A percentile compares a stretch with the other conserved stretches of the same genome.
phyloP scores from a whole-genome alignment of 805 yeast species.

The Ogataea minuta region DNA sequence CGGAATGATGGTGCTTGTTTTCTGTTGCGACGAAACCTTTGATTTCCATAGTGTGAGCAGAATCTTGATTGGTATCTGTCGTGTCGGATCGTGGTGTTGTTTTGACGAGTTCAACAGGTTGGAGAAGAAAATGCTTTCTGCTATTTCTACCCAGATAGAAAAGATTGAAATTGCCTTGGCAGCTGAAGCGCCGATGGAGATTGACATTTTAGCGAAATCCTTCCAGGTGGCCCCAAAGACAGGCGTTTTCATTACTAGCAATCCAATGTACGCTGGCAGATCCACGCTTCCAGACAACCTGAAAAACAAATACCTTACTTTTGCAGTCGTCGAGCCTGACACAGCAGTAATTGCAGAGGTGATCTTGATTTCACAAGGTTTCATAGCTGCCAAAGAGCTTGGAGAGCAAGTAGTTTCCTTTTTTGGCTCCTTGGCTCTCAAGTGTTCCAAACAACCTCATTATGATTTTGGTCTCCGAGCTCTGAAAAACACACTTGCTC shows the following conservation, averaged over 20 bases:
- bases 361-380: slow-evolving; percentile 71
- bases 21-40: slow-evolving; percentile 88
- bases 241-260: slow-evolving; percentile 87
- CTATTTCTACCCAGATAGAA: slow-evolving; percentile 80
- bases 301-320: slow-evolving; percentile 71
- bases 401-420: slow-evolving; percentile 53
- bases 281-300: slow-evolving; percentile 81
- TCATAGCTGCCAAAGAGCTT: slow-evolving; percentile 43
- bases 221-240: slow-evolving; percentile 44
- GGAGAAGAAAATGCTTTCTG: slow-evolving; percentile 68
- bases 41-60: slow-evolving; percentile 79
- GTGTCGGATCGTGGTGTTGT: slow-evolving; percentile 92
- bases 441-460: slow-evolving; percentile 58
- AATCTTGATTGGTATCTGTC: slow-evolving; percentile 72
- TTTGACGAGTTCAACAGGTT: slow-evolving; percentile 93
- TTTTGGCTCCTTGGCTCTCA: slow-evolving; percentile 43
- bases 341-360: slow-evolving; percentile 64
- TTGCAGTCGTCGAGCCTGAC: slow-evolving; percentile 75
- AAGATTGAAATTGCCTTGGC: slow-evolving; percentile 57
- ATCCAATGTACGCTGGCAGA: slow-evolving; percentile 86
- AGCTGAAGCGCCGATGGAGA: slow-evolving; percentile 16
- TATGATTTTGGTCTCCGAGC: slow-evolving; percentile 92
- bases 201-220: slow-evolving; percentile 44
- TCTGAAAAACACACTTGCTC: slow-evolving; percentile 60
- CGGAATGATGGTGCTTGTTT: slow-evolving; percentile 81